A percentile compares a stretch with the other conserved stretches of the same genome.
phyloP scores from a whole-genome alignment of 371 early-diverging fungal genomes.

The Apophysomyces elegans region DNA sequence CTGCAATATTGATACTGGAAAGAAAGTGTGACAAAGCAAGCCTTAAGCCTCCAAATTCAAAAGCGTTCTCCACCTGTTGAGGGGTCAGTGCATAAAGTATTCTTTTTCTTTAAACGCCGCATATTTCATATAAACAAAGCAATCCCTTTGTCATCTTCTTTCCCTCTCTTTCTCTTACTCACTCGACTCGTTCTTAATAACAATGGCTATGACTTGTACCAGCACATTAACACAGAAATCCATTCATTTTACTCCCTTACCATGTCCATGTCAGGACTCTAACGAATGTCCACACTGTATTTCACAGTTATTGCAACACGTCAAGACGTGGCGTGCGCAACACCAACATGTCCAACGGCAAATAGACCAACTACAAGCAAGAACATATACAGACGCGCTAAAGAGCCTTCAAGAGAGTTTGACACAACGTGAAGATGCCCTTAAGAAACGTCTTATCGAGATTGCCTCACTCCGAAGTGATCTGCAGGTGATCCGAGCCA shows the following conservation, averaged over 20 bases:
- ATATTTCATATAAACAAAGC: conserved; percentile 8
- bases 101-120: conserved; percentile 1
- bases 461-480: conserved; percentile 81
- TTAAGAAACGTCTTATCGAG: conserved; percentile 31
- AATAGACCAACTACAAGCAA: not conserved
- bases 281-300: not conserved
- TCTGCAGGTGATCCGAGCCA: conserved; percentile 78
- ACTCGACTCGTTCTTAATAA: not conserved
- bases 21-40: not conserved
- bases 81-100: conserved; percentile 8
- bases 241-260: not conserved
- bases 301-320: not conserved
- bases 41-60: not conserved
- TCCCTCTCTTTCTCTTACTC: conserved; percentile 10
- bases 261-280: not conserved
- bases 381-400: not conserved
- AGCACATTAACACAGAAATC: not conserved
- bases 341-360: not conserved
- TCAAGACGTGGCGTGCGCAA: not conserved
- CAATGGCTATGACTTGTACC: not conserved
- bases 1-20: not conserved
- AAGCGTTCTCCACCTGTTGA: not conserved
- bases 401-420: not conserved
- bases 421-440: not conserved
- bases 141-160: conserved; percentile 9